Evolutionary conservation across 192 early-diverging fungal species (phyloP).

Genomic region (Obelidium mucronatum): DNA sequence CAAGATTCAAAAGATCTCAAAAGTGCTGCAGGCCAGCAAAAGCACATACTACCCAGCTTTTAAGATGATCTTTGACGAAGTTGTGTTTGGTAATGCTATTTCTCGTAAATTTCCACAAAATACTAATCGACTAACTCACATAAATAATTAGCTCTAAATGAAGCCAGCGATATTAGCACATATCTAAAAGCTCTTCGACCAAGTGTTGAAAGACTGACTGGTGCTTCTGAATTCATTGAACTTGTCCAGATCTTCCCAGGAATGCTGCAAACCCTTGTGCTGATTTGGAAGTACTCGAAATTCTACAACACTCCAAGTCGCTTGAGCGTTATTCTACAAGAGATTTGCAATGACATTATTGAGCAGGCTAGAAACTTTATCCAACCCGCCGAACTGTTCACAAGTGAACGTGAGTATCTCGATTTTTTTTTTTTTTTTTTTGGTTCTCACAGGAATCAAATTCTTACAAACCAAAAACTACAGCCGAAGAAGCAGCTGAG

Average conservation of each 20-base stretch:
- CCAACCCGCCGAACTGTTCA: constrained; percentile 65
- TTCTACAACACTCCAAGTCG: constrained; percentile 69
- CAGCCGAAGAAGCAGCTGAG: constrained; percentile 70
- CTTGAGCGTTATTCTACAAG: constrained; percentile 63
- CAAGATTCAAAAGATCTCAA: constrained; percentile 68
- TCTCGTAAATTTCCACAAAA: constrained; percentile 16
- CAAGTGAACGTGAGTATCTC: too few species aligned
- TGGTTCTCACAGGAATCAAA: too few species aligned
- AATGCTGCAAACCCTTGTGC: constrained; percentile 58
- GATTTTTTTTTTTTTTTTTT: too few species aligned
- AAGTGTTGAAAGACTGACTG: constrained; percentile 56
- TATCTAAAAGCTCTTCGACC: constrained; percentile 64
- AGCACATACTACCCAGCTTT: constrained; percentile 78
- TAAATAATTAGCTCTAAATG: constrained; percentile 61
- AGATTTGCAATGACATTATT: constrained; percentile 74
- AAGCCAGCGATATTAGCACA: constrained; percentile 66
- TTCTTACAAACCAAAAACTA: too few species aligned
- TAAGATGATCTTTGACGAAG: constrained; percentile 69
- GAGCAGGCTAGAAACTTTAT: constrained; percentile 66
- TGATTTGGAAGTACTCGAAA: constrained; percentile 66
- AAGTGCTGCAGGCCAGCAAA: constrained; percentile 60
- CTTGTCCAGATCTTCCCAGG: constrained; percentile 64
- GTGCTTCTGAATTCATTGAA: constrained; percentile 61
- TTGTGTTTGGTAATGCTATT: constrained; percentile 61
- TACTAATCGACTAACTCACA: not conserved